Evolutionary conservation across 176 grass and related monocot species (phyloP), one percentile per base, ranked within the genome.

Genomic region (Eragrostis nindensis): DNA sequence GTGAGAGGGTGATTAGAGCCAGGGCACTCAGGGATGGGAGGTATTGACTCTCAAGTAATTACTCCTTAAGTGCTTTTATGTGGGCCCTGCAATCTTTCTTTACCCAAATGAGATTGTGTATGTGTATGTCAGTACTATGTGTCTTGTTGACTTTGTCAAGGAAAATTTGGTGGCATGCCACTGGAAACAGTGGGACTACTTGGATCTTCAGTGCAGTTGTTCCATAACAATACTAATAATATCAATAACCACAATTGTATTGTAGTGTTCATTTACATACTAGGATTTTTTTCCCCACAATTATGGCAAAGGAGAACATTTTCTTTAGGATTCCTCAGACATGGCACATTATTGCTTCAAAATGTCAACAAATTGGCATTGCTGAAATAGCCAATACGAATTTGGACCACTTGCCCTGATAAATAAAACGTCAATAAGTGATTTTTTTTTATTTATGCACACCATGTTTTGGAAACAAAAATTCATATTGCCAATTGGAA

Each of bases 1-100:
- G 71, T 85, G 82, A 80, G 21, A 62, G n/a, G 50, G 57, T 55
- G 73, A 72, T 67, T 52, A 63, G 53, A 72, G 39, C 1, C 15
- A 16, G 49, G n/a, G 39, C 26, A 29, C 27, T 68, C 44, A 59
- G 62, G 65, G 73, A 75, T 77, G 53, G 66, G 30, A 71, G 29
- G 66, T 43, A 72, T 78, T 78, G 86, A 79, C 50, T 74, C 27
- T 32, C 12, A 32, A 61, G 30, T 79, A 67, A 83, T 74, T 44
- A 68, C 42, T 6, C 8, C 62, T 59, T 38, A n/a, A 14, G 36
- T 15, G 1, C 2, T 21, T 22, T 81, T 86, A 19, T 24, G 48
- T n/a, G 26, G 47, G 45, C 13, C 19, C 26, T 3, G 18, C 38
- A 4, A 41, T 44, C 18, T 64, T 19, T 3, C 4, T 60, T 60